Evolutionary conservation across 2,329 filamentous ascomycete genomes (phyloP).

Genomic region (Paracamarosporium sp.): DNA sequence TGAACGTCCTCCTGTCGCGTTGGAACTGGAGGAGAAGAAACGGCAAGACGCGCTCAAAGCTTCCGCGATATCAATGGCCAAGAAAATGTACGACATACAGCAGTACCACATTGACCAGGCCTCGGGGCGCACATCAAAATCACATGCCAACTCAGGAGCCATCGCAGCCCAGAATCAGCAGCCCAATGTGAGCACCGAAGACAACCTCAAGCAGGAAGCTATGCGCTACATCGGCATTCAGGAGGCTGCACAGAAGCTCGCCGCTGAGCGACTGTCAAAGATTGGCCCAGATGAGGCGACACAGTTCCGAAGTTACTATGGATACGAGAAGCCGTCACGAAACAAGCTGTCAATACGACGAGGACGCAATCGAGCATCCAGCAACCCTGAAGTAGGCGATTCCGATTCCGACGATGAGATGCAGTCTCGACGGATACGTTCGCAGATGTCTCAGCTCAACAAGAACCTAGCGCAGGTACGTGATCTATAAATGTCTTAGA

Average conservation of each 20-base stretch:
- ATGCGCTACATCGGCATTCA: conserved; percentile 70
- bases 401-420: conserved; percentile 69
- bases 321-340: conserved; percentile 59
- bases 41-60: conserved; percentile 76
- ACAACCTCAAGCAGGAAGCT: conserved; percentile 61
- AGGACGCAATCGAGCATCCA: conserved; percentile 67
- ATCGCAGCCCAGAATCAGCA: conserved; percentile 40
- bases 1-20: conserved; percentile 72
- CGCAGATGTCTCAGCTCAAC: conserved; percentile 81
- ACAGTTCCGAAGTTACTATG: conserved; percentile 80
- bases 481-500: neutral
- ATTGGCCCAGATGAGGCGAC: conserved; percentile 74
- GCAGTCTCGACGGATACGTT: conserved; percentile 74
- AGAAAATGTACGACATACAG: conserved; percentile 79
- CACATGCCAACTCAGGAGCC: conserved; percentile 42
- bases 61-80: conserved; percentile 88
- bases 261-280: conserved; percentile 81
- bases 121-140: conserved; percentile 46
- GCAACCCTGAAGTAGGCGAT: conserved; percentile 62
- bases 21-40: conserved; percentile 76
- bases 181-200: conserved; percentile 32
- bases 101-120: conserved; percentile 64
- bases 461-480: conserved; percentile 63
- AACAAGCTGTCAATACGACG: conserved; percentile 60
- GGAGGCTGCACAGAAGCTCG: conserved; percentile 84